phyloP scores from a whole-genome alignment of 345 rosid genomes.

The Excoecaria agallocha region DNA sequence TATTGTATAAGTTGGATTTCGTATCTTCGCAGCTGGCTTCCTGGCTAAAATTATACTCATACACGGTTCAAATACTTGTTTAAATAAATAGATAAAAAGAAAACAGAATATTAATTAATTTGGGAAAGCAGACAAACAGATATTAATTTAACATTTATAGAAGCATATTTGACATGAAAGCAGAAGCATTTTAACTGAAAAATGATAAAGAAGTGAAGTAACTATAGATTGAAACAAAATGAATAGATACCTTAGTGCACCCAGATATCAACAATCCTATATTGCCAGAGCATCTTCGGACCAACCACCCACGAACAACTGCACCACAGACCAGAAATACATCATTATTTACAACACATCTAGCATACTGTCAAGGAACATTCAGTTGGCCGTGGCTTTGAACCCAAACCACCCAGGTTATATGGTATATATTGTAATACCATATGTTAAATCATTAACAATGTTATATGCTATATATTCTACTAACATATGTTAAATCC shows the following conservation, averaged over 20 bases:
- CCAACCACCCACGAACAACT: constrained; percentile 96
- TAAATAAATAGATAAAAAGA: background rate
- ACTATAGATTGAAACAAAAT: background rate
- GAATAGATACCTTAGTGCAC: constrained; percentile 48
- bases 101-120: background rate
- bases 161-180: background rate
- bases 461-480: background rate
- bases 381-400: background rate
- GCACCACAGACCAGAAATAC: constrained; percentile 22
- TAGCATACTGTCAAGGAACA: background rate
- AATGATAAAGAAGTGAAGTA: background rate
- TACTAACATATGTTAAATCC: background rate
- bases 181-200: constrained; percentile 1
- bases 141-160: background rate
- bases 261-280: constrained; percentile 56
- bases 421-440: background rate
- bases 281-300: constrained; percentile 87
- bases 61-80: background rate
- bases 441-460: background rate
- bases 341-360: background rate
- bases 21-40: background rate
- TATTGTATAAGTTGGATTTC: background rate
- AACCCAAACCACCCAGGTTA: background rate
- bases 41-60: background rate
- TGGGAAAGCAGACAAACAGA: background rate